These are phyloP conservation scores for Cryptosporidium baileyi DNA, from an alignment of 169 alveolate genomes.

Conservation along the genomic window DNA sequence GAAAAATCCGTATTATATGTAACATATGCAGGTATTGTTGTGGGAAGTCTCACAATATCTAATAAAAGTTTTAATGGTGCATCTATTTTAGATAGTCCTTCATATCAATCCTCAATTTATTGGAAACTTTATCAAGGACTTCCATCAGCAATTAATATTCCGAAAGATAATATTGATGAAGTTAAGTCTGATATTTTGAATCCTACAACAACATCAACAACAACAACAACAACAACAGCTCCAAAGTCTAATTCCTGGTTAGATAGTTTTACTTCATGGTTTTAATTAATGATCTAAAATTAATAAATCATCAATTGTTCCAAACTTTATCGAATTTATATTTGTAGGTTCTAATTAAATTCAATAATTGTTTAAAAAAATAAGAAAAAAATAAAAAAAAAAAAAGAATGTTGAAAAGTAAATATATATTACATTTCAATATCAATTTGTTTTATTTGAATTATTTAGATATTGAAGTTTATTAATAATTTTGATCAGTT, in stretches of 20 bases:
- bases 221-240: constrained; percentile 8
- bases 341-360: too few species aligned
- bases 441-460: too few species aligned
- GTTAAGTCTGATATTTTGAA: neutral
- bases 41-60: neutral
- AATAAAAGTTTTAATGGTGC: neutral
- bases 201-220: constrained; percentile 8
- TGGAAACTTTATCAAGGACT: constrained; percentile 6
- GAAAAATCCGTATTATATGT: constrained; percentile 14
- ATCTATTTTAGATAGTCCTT: constrained; percentile 43
- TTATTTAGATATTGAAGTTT: too few species aligned
- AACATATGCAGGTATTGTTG: constrained; percentile 14
- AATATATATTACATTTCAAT: too few species aligned
- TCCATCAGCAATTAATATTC: constrained; percentile 5
- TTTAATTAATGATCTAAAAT: neutral
- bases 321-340: too few species aligned
- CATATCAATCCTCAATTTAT: constrained; percentile 48
- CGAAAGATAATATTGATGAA: neutral
- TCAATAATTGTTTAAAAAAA: too few species aligned
- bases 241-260: constrained; percentile 23
- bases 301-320: neutral
- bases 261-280: constrained; percentile 16
- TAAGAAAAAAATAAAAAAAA: too few species aligned
- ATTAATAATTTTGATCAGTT: too few species aligned
- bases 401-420: too few species aligned